Conservation (phyloP, 2,329 filamentous ascomycete species). For the Trichophaea hybrida region DNA sequence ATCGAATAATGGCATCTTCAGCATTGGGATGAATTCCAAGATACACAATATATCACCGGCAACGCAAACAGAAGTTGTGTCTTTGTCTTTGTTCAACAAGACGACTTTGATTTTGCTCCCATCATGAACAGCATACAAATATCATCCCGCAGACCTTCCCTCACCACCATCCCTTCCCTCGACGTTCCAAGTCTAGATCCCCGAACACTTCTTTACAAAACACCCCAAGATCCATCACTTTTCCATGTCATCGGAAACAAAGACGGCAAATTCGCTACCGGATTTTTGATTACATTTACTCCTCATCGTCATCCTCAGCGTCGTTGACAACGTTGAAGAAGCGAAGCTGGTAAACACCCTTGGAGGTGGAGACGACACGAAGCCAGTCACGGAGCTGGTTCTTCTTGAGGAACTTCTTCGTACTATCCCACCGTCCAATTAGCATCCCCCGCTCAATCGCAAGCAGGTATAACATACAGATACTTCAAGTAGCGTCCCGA, state of each 20-base stretch:
- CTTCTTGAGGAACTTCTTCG: conserved; percentile 99
- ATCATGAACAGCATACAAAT: too few relatives aligned
- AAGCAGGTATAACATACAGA: conserved; percentile 51
- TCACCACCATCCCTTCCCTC: too few relatives aligned
- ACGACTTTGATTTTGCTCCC: too few relatives aligned
- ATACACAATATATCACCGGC: too few relatives aligned
- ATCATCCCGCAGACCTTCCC: too few relatives aligned
- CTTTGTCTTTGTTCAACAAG: too few relatives aligned
- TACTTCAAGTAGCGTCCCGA: conserved; percentile 99
- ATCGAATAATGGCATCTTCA: too few relatives aligned
- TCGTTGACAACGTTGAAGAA: conserved; percentile 99
- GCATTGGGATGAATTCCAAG: too few relatives aligned
- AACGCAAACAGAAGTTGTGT: too few relatives aligned
- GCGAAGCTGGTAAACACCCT: conserved; percentile 98
- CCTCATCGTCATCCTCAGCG: conserved; percentile 93
- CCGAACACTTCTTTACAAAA: too few relatives aligned
- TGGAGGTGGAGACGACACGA: conserved; percentile 92
- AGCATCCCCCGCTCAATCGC: conserved; percentile 14
- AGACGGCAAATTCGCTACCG: neutral
- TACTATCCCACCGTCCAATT: conserved; percentile 41
- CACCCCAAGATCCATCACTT: too few relatives aligned
- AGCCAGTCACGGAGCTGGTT: conserved; percentile 99
- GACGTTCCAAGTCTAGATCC: too few relatives aligned
- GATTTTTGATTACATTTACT: conserved; percentile 48
- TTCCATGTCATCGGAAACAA: neutral